Conservation (phyloP, 441 rosid genomes). For the Breynia disticha region DNA sequence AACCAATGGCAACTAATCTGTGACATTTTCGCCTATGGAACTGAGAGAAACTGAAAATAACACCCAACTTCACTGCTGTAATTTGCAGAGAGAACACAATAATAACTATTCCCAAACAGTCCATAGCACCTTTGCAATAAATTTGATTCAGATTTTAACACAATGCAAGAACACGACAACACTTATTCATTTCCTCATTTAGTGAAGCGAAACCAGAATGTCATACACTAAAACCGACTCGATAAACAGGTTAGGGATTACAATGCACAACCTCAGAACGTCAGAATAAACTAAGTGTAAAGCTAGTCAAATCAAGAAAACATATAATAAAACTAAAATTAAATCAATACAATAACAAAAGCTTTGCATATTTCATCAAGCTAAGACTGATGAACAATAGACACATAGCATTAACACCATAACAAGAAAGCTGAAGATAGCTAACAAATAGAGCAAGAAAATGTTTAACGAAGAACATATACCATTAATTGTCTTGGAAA, state of each 20-base stretch:
- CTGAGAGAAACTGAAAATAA: too few relatives aligned
- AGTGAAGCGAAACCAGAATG: conserved; percentile 12
- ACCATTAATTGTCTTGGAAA: conserved; percentile 44
- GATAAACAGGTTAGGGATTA: conserved; percentile 30
- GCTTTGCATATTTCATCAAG: conserved; percentile 2
- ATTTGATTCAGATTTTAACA: too few relatives aligned
- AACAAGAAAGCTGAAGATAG: conserved; percentile 1
- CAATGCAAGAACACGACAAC: neutral
- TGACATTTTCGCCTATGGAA: too few relatives aligned
- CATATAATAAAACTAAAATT: neutral
- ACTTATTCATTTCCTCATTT: conserved; percentile 2
- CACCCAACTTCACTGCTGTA: too few relatives aligned
- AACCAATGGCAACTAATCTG: too few relatives aligned
- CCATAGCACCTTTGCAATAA: too few relatives aligned
- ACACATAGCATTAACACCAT: conserved; percentile 9
- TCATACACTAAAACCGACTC: conserved; percentile 13
- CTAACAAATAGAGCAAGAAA: conserved; percentile 3
- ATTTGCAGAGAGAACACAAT: too few relatives aligned
- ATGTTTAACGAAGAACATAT: conserved; percentile 10
- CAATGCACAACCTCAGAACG: conserved; percentile 11
- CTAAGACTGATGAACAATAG: conserved; percentile 17
- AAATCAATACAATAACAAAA: conserved; percentile 12
- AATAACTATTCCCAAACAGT: too few relatives aligned
- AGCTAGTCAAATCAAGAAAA: conserved; percentile 10
- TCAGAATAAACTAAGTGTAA: conserved; percentile 8